phyloP scores from a whole-genome alignment of 306 rosid species.

The Cucurbita maxima region DNA sequence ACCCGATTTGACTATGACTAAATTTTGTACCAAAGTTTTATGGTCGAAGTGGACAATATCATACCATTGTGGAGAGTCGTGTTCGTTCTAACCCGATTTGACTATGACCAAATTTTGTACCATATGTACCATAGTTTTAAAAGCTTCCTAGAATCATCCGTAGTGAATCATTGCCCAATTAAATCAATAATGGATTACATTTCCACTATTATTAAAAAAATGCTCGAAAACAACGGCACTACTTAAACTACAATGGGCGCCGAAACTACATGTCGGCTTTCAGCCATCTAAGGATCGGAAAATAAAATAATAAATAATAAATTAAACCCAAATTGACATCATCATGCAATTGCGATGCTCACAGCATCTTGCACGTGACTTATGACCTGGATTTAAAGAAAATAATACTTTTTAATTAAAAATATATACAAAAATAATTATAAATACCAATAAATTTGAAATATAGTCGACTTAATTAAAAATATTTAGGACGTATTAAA shows the following conservation, averaged over 20 bases:
- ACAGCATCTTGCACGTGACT: slow-evolving; percentile 2
- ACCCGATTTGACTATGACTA: too few relatives aligned
- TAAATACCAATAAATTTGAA: too few relatives aligned
- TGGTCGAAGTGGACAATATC: too few relatives aligned
- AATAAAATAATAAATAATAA: too few relatives aligned
- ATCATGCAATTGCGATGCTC: not conserved
- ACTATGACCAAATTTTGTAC: too few relatives aligned
- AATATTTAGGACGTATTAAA: too few relatives aligned
- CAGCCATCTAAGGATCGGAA: not conserved
- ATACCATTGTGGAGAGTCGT: too few relatives aligned
- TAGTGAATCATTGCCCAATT: not conserved
- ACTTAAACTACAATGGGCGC: not conserved
- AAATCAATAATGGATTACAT: not conserved
- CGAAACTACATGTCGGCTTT: not conserved
- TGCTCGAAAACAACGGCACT: not conserved
- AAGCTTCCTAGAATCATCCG: too few relatives aligned
- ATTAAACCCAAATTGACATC: not conserved
- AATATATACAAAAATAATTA: not conserved
- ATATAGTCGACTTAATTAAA: too few relatives aligned
- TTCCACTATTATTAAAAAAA: not conserved
- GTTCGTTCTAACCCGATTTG: fast-evolving
- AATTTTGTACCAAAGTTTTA: too few relatives aligned
- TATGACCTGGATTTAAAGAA: not conserved
- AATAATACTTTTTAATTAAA: not conserved
- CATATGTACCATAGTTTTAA: too few relatives aligned